Evolutionary conservation across 805 yeast species (phyloP).

Genomic region (Saturnispora mendoncae): DNA sequence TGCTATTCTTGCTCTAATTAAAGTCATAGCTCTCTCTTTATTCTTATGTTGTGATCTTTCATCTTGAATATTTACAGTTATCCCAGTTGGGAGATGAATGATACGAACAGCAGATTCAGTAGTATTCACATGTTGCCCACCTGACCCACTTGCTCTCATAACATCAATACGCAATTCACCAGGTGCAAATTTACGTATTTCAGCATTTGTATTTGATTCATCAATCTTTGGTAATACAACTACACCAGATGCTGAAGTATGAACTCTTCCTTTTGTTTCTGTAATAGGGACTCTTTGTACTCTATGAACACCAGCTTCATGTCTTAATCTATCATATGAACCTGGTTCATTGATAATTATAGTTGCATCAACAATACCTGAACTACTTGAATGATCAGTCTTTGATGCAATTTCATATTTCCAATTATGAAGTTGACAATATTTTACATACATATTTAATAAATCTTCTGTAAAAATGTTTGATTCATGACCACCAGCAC

Average conservation of each 20-base stretch:
- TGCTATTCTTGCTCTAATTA: conserved; percentile 76
- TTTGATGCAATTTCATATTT: conserved; percentile 48
- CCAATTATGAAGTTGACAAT: conserved; percentile 63
- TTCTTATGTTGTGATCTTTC: conserved; percentile 92
- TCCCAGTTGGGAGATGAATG: conserved; percentile 87
- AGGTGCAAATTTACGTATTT: conserved; percentile 55
- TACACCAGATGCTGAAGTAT: conserved; percentile 94
- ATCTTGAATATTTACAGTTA: conserved; percentile 84
- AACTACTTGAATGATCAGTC: conserved; percentile 48
- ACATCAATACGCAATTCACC: conserved; percentile 90
- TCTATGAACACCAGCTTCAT: conserved; percentile 92
- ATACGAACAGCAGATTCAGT: conserved; percentile 82
- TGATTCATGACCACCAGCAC: conserved; percentile 95
- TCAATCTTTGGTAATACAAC: conserved; percentile 81
- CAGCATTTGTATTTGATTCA: conserved; percentile 32
- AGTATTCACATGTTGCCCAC: conserved; percentile 53
- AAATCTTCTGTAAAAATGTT: conserved; percentile 76
- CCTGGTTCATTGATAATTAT: conserved; percentile 68
- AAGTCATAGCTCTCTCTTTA: conserved; percentile 83
- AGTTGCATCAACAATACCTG: conserved; percentile 70
- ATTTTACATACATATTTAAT: conserved; percentile 70
- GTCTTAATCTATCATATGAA: conserved; percentile 60
- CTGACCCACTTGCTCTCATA: conserved; percentile 57
- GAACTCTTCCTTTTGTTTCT: conserved; percentile 88
- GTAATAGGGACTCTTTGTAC: conserved; percentile 93